Base-by-base conservation (phyloP, 176 grass and related monocot genomes). In the Raddia distichophylla region DNA sequence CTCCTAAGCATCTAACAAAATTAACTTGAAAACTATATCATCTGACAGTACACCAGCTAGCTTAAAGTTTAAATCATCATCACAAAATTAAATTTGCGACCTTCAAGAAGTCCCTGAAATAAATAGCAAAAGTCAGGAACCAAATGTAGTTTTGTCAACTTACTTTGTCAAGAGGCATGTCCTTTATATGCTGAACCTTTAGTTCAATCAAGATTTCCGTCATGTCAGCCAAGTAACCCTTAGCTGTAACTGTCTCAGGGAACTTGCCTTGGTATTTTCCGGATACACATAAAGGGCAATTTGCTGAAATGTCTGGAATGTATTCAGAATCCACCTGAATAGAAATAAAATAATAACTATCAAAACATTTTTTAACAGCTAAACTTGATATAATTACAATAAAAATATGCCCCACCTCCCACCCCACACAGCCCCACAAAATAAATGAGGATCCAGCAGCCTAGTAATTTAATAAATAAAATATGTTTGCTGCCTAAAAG, bases 151-250 rank as follows among this genome's bases (percentile, higher is more conserved):
- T 54, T 53, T 27, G 10, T 14, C 40, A 54, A 77, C 84, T 85
- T 93, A 98, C 92, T 84, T 95, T 93, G 49, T 95, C 93, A 65
- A 93, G 82, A 68, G 91, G 91, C 69, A 99, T 90, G 86, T 95
- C 93, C 73, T 90, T 93, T 52, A 76, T 80, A 60, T 91, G 76
- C 73, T 91, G 86, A 71, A 99, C 91, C 85, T 90, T 95, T 67
- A 99, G 71, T 71, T 99, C 89, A 84, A 99, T 87, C 7, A 76
- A 91, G 60, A 95, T 85, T 69, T 92, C 86, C 80, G 77, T 88
- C 93, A 93, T 91, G 89, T 95, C 93, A 90, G 93, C 88, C 78
- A 91, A 63, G 84, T 71, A 93, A 82, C 96, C 90, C 60, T 91
- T 95, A 76, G 87, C 89, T 90, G 76, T 82, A 84, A 95, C 83